Conservation (phyloP, 1,284 basidiomycete species). For the Gomphus sp. region DNA sequence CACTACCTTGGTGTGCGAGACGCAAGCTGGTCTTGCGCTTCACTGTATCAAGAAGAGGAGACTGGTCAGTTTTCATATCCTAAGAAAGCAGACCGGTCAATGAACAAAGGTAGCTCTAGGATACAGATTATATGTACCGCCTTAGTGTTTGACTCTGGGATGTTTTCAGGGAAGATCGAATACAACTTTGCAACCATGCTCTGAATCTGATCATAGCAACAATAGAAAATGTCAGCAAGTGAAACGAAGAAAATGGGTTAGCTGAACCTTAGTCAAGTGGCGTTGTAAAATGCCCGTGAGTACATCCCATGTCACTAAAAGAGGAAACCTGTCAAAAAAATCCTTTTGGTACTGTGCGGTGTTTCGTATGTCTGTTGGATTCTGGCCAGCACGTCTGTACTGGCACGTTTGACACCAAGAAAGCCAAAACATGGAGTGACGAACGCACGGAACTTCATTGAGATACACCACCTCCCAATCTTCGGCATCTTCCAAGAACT, state of each 20-base stretch:
- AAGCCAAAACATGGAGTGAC: background rate
- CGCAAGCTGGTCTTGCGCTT: background rate
- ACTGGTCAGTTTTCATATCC: background rate
- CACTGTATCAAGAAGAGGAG: background rate
- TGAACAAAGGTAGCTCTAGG: background rate
- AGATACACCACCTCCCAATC: slow-evolving; percentile 5
- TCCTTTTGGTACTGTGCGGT: background rate
- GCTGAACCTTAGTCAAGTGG: background rate
- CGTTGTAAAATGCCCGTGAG: background rate
- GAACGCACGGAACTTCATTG: background rate
- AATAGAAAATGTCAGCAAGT: background rate
- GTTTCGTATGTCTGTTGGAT: background rate
- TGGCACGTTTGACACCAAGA: too few relatives aligned
- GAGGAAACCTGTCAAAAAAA: slow-evolving; percentile 3
- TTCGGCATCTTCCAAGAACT: slow-evolving; percentile 5
- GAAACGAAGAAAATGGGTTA: background rate
- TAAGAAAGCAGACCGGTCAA: background rate
- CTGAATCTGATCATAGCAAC: background rate
- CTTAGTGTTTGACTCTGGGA: background rate
- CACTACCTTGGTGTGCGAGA: background rate
- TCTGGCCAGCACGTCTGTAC: background rate
- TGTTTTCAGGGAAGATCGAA: background rate
- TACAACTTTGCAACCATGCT: background rate
- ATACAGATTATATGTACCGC: background rate
- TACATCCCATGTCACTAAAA: slow-evolving; percentile 1